phyloP scores from a whole-genome alignment of 331 rosid genomes.

The Acacia concinna region DNA sequence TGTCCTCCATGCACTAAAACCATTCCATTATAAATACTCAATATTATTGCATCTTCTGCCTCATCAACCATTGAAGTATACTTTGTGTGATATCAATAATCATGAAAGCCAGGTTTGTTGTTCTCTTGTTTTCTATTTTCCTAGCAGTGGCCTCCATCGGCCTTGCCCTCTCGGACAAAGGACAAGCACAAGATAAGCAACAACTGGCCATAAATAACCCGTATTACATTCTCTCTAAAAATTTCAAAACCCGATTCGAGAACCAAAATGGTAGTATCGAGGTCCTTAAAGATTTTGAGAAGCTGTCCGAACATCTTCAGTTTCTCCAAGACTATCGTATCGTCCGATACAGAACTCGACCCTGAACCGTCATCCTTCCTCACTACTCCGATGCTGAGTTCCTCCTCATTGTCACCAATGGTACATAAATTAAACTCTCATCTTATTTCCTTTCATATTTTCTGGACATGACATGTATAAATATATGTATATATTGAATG shows the following conservation, averaged over 20 bases:
- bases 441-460: neutral
- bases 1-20: neutral
- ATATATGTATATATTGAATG: neutral
- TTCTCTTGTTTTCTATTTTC: constrained; percentile 33
- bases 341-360: constrained; percentile 36
- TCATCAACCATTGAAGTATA: too few species aligned
- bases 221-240: constrained; percentile 40
- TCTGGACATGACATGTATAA: neutral
- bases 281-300: constrained; percentile 40
- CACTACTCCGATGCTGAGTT: constrained; percentile 64
- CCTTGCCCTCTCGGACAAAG: neutral
- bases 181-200: neutral
- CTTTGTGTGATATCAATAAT: neutral
- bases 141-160: constrained; percentile 37
- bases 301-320: constrained; percentile 26
- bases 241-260: constrained; percentile 29
- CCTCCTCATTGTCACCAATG: constrained; percentile 37
- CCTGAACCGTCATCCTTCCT: constrained; percentile 56
- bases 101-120: constrained; percentile 20
- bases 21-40: constrained; percentile 25
- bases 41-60: neutral
- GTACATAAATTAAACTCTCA: constrained; percentile 36
- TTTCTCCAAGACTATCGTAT: constrained; percentile 51
- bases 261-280: constrained; percentile 45
- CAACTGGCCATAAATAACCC: constrained; percentile 30